phyloP scores from a whole-genome alignment of 1,284 basidiomycete genomes.

The Mycena citricolor region DNA sequence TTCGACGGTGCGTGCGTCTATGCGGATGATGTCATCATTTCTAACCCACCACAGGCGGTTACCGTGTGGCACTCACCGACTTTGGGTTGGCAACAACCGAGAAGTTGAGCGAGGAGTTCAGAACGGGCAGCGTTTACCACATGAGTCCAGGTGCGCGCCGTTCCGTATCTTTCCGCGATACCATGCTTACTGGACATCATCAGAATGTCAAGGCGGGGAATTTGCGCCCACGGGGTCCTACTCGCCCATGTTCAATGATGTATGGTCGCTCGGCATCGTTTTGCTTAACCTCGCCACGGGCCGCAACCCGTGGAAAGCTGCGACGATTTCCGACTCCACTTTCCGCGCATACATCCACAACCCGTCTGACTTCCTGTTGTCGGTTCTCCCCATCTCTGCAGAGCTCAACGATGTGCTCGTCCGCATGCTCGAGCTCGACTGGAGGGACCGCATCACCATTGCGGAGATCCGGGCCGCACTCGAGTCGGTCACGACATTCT shows the following conservation, averaged over 20 bases:
- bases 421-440: conserved; percentile 72
- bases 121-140: conserved; percentile 95
- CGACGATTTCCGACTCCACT: conserved; percentile 74
- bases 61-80: conserved; percentile 88
- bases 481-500: conserved; percentile 65
- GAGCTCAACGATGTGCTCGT: conserved; percentile 69
- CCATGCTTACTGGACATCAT: conserved; percentile 13
- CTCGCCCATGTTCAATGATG: conserved; percentile 87
- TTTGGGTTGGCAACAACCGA: conserved; percentile 97
- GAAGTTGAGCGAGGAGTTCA: conserved; percentile 85
- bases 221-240: conserved; percentile 73
- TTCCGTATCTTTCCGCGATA: conserved; percentile 9
- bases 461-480: conserved; percentile 72
- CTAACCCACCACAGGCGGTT: conserved; percentile 55
- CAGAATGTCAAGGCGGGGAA: conserved; percentile 90
- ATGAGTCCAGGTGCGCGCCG: conserved; percentile 83
- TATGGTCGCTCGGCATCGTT: conserved; percentile 97
- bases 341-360: conserved; percentile 75
- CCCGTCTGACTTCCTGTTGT: conserved; percentile 64
- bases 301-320: conserved; percentile 97
- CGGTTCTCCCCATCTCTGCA: conserved; percentile 71
- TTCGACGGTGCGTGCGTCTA: conserved; percentile 47
- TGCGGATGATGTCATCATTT: neutral
- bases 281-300: conserved; percentile 95
- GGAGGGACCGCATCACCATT: conserved; percentile 68